These are phyloP conservation scores for Aechmea fasciata DNA, from an alignment of 176 grass and related monocot genomes.

Conservation along the genomic window DNA sequence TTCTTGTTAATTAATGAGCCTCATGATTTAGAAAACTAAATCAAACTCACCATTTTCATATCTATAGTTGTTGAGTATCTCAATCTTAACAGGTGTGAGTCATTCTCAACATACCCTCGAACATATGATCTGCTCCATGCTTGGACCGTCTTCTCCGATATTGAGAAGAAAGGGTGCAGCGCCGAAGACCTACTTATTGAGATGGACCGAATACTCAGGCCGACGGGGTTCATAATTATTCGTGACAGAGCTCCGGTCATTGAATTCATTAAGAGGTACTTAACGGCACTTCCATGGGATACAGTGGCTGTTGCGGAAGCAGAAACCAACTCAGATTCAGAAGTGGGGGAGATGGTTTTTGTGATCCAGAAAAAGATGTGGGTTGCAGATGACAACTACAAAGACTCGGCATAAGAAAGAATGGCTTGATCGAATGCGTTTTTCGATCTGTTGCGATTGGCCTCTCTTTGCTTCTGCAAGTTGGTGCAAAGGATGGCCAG, in stretches of 20 bases:
- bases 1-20: no score
- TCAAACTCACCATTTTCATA: not conserved
- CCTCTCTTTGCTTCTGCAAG: not conserved
- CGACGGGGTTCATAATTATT: conserved; percentile 74
- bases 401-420: conserved; percentile 33
- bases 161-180: conserved; percentile 91
- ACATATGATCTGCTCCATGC: conserved; percentile 97
- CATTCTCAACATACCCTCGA: conserved; percentile 96
- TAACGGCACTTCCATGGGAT: conserved; percentile 72
- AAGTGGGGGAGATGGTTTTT: conserved; percentile 67
- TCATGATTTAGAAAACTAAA: not conserved
- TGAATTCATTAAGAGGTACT: conserved; percentile 75
- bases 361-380: conserved; percentile 78
- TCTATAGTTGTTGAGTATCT: not conserved
- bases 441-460: not conserved
- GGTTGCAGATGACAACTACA: conserved; percentile 32
- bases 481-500: not conserved
- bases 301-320: conserved; percentile 47
- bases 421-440: no score
- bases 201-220: conserved; percentile 86
- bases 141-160: conserved; percentile 87
- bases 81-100: conserved; percentile 65
- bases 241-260: conserved; percentile 65
- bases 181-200: conserved; percentile 92
- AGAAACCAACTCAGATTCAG: conserved; percentile 53